Conservation (phyloP, 768 basidiomycete species). For the Pleurotus pulmonarius region DNA sequence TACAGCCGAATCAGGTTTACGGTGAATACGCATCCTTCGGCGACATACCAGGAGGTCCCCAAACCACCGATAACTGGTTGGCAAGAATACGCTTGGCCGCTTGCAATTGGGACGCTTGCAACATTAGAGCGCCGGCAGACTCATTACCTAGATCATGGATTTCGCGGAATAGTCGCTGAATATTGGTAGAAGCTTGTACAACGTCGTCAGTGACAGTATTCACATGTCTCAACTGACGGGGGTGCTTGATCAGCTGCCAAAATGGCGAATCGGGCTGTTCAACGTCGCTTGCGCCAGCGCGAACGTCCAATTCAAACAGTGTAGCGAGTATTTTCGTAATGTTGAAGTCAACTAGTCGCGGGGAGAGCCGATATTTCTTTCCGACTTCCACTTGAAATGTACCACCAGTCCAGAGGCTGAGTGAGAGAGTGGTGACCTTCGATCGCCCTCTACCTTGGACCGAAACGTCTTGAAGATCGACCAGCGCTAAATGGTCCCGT, state of each 20-base stretch:
- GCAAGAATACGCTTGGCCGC: slow-evolving; percentile 40
- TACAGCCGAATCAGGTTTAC: slow-evolving; percentile 11
- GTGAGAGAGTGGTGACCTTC: slow-evolving; percentile 27
- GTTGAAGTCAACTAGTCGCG: slow-evolving; percentile 51
- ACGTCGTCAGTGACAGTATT: slow-evolving; percentile 19
- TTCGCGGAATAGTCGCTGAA: slow-evolving; percentile 38
- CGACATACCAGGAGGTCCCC: slow-evolving; percentile 45
- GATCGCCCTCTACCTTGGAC: slow-evolving; percentile 16
- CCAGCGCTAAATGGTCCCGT: slow-evolving; percentile 32
- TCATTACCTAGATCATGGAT: slow-evolving; percentile 29
- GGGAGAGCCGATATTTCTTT: slow-evolving; percentile 38
- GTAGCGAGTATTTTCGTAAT: slow-evolving; percentile 41
- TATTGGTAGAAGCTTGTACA: slow-evolving; percentile 29
- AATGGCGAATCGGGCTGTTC: slow-evolving; percentile 30
- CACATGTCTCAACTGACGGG: slow-evolving; percentile 14
- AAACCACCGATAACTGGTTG: slow-evolving; percentile 42
- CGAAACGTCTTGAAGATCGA: slow-evolving; percentile 37
- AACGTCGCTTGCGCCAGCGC: slow-evolving; percentile 12
- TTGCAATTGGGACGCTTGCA: slow-evolving; percentile 44
- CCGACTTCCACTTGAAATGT: slow-evolving; percentile 26
- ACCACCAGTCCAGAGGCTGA: slow-evolving; percentile 36
- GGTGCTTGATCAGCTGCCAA: slow-evolving; percentile 40
- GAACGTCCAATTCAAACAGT: slow-evolving; percentile 43
- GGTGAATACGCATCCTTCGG: background rate
- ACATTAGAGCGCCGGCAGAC: slow-evolving; percentile 32